Evolutionary conservation across 176 grass and related monocot species (phyloP).

Genomic region (Zea luxurians): DNA sequence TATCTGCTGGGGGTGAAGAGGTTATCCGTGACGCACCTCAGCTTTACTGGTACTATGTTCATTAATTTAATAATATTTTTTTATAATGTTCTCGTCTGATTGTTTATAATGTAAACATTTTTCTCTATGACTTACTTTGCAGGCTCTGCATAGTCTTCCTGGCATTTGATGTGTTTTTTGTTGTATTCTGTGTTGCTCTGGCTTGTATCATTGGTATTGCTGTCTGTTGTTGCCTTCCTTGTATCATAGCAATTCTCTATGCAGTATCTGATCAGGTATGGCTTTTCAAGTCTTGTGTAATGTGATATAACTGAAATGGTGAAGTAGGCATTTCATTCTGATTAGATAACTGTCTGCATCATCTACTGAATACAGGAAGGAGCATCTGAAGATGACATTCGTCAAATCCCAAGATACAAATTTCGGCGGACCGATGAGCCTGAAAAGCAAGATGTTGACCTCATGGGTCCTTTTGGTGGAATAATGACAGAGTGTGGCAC

Average conservation of each 20-base stretch:
- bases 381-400: conserved; percentile 87
- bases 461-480: conserved; percentile 53
- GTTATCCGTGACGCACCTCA: conserved; percentile 63
- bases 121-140: conserved; percentile 25
- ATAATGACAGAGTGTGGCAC: conserved; percentile 69
- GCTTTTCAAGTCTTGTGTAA: conserved; percentile 22
- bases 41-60: conserved; percentile 67
- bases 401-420: conserved; percentile 73
- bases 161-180: conserved; percentile 93
- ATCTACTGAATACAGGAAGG: conserved; percentile 68
- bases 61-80: background rate
- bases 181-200: conserved; percentile 85
- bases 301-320: background rate
- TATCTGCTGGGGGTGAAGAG: conserved; percentile 75
- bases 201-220: conserved; percentile 93
- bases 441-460: conserved; percentile 43
- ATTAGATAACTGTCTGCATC: conserved; percentile 17
- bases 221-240: conserved; percentile 95
- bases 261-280: conserved; percentile 85
- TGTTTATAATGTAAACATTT: conserved; percentile 24
- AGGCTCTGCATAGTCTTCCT: conserved; percentile 94
- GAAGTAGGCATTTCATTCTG: background rate
- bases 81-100: conserved; percentile 15
- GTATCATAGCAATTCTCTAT: conserved; percentile 92
- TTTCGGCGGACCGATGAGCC: conserved; percentile 55